These are phyloP conservation scores for Mycena epipterygia DNA, from an alignment of 768 basidiomycete species.

Conservation along the genomic window DNA sequence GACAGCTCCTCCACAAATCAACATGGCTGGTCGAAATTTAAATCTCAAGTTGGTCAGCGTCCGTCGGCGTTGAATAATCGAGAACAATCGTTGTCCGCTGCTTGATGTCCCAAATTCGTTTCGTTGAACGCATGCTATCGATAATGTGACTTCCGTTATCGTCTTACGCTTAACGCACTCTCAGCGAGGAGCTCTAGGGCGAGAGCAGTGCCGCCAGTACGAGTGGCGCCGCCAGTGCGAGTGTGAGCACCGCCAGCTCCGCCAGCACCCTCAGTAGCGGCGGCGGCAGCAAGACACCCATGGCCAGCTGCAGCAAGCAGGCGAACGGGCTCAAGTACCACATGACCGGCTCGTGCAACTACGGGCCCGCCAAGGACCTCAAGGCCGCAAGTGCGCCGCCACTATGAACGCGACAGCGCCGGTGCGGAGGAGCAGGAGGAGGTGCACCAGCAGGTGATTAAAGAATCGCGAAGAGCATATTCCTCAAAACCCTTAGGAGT, in stretches of 20 bases:
- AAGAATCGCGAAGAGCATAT: too few species aligned
- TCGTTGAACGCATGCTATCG: too few species aligned
- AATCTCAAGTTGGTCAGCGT: too few species aligned
- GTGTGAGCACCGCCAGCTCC: background rate
- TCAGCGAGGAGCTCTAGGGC: constrained; percentile 23
- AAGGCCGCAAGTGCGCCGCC: constrained; percentile 78
- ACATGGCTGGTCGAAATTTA: too few species aligned
- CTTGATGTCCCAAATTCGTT: too few species aligned
- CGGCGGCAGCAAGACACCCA: constrained; percentile 43
- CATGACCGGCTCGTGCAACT: constrained; percentile 94
- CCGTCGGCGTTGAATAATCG: too few species aligned
- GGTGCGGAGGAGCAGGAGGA: constrained; percentile 3
- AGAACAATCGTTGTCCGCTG: too few species aligned
- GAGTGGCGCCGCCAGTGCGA: background rate
- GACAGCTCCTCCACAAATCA: too few species aligned
- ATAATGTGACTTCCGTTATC: too few species aligned
- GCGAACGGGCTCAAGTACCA: constrained; percentile 96
- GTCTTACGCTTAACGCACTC: too few species aligned
- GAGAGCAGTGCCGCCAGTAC: background rate
- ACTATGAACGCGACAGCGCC: background rate
- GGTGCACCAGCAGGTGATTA: background rate
- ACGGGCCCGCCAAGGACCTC: constrained; percentile 89
- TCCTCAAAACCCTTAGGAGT: too few species aligned
- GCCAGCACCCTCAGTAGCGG: background rate
- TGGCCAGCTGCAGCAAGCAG: constrained; percentile 96